Evolutionary conservation across 2,329 filamentous ascomycete genomes (phyloP).

Genomic region (Diaporthe humulicola): DNA sequence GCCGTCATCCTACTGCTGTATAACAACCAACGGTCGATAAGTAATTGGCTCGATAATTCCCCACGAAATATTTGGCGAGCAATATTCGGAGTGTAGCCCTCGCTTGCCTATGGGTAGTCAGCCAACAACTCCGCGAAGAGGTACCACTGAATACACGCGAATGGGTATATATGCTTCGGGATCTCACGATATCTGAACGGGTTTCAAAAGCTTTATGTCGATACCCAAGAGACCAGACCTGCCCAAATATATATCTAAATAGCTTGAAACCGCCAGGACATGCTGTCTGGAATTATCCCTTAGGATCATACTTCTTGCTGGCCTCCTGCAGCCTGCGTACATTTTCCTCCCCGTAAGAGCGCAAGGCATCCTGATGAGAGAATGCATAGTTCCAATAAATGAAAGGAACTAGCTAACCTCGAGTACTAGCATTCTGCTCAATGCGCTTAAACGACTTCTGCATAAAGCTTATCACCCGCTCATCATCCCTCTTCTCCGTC

Average conservation of each 20-base stretch:
- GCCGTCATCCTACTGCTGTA: too few relatives aligned
- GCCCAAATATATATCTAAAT: neutral
- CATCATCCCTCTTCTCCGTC: neutral
- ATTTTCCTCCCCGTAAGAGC: neutral
- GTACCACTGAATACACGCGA: too few relatives aligned
- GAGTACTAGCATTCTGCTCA: neutral
- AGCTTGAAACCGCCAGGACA: conserved; percentile 6
- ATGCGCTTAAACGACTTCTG: neutral
- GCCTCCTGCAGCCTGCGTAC: neutral
- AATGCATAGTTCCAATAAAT: neutral
- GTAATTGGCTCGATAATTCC: too few relatives aligned
- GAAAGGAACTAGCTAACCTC: neutral
- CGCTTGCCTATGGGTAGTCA: too few relatives aligned
- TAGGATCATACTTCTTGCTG: neutral
- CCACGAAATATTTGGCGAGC: too few relatives aligned
- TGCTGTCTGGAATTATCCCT: neutral
- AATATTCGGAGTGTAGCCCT: too few relatives aligned
- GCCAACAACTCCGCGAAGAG: too few relatives aligned
- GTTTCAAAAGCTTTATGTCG: too few relatives aligned
- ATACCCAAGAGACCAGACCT: too few relatives aligned
- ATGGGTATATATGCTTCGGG: too few relatives aligned
- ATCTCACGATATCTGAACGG: too few relatives aligned
- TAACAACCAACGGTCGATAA: too few relatives aligned
- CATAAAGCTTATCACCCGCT: neutral
- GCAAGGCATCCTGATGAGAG: neutral